phyloP scores from a whole-genome alignment of 2,329 filamentous ascomycete genomes.

The Pseudogymnoascus sp. region DNA sequence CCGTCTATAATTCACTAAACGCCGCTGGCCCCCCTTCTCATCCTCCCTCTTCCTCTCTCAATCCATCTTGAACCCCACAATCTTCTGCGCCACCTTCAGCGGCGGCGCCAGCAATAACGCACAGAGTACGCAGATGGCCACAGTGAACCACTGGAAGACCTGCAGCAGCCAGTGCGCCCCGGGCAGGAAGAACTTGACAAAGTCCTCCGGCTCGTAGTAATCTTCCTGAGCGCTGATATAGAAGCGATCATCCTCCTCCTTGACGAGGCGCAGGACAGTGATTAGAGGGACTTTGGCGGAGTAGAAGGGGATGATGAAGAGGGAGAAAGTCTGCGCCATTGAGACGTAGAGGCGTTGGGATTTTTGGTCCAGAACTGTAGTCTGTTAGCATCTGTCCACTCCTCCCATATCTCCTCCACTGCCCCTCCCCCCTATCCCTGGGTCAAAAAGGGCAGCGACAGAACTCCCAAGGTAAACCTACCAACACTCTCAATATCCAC shows the following conservation, averaged over 20 bases:
- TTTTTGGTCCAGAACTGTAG: constrained; percentile 56
- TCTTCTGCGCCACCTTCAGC: constrained; percentile 39
- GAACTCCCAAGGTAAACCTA: constrained; percentile 24
- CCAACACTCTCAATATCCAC: constrained; percentile 53
- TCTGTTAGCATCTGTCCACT: neutral
- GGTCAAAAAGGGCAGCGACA: neutral
- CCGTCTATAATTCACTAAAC: neutral
- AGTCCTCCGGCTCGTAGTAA: constrained; percentile 69
- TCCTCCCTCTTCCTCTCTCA: constrained; percentile 11
- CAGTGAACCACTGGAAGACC: constrained; percentile 56
- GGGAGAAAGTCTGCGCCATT: constrained; percentile 64
- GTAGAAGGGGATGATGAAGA: constrained; percentile 73
- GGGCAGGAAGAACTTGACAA: constrained; percentile 61
- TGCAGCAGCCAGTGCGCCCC: constrained; percentile 46
- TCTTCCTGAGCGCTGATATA: constrained; percentile 73
- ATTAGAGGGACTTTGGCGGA: constrained; percentile 58
- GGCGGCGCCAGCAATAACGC: constrained; percentile 42
- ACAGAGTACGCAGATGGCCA: constrained; percentile 54
- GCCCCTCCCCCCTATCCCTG: neutral
- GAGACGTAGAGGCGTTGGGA: constrained; percentile 63
- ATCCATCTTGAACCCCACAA: neutral
- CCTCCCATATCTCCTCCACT: neutral
- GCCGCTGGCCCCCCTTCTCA: neutral
- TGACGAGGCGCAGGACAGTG: constrained; percentile 54
- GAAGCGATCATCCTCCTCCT: constrained; percentile 41